phyloP scores from a whole-genome alignment of 768 basidiomycete species.

The Rhodotorula diobovata region DNA sequence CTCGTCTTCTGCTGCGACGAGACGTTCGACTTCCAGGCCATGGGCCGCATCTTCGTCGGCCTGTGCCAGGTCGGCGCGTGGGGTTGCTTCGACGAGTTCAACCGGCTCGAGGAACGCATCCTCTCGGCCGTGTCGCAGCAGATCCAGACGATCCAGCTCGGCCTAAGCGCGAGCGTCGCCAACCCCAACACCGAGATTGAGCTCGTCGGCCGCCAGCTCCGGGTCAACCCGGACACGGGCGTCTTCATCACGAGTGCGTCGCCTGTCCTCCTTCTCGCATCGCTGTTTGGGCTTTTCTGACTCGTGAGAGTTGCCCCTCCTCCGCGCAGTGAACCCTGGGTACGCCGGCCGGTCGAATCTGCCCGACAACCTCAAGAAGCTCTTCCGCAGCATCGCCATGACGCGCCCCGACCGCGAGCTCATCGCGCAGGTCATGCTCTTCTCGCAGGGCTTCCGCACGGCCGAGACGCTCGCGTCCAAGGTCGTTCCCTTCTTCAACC shows the following conservation, averaged over 20 bases:
- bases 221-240: constrained; percentile 92
- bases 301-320: no score
- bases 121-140: constrained; percentile 97
- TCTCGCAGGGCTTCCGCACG: constrained; percentile 98
- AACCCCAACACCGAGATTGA: constrained; percentile 89
- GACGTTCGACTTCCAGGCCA: constrained; percentile 98
- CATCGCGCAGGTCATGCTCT: constrained; percentile 98
- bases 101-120: constrained; percentile 95
- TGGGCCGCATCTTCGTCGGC: constrained; percentile 98
- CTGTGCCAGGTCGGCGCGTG: constrained; percentile 98
- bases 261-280: background rate
- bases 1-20: constrained; percentile 99
- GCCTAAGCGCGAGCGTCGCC: constrained; percentile 66
- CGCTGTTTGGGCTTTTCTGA: background rate
- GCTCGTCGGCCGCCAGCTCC: constrained; percentile 86
- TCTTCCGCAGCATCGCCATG: constrained; percentile 83
- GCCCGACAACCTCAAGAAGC: constrained; percentile 53
- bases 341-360: constrained; percentile 88
- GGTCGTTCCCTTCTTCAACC: constrained; percentile 98
- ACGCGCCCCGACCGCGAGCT: constrained; percentile 95
- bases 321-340: constrained; percentile 65
- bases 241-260: constrained; percentile 85
- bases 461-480: constrained; percentile 97
- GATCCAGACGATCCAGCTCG: constrained; percentile 97
- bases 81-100: constrained; percentile 88